Base-by-base conservation (phyloP, 441 rosid genomes). In the Biscutella laevigata region DNA sequence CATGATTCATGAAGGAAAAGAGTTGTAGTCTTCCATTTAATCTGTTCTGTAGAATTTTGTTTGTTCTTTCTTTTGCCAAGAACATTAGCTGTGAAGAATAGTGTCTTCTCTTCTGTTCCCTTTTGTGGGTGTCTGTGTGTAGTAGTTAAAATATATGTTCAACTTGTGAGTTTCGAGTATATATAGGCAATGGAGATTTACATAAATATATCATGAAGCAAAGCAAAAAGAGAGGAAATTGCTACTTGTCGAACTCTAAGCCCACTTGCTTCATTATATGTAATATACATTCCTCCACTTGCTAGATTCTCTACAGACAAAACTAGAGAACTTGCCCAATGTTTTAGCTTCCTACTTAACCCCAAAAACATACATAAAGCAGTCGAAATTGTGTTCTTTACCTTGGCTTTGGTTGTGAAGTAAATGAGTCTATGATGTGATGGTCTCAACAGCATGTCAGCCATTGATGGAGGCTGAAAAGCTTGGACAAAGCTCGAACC, bases 391-490 rank as follows among this genome's bases (percentile, higher is more conserved):
- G 1, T 4, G 19, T 7, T 24, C 34, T 27, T 82, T 74, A 87
- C 83, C 89, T 78, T 27, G 86, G 80, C 40, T 64, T 81, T 10
- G 81, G 91, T 47, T 81, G 88, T 10, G 85, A 72, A 35, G 75
- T 68, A 16, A 37, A 74, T 14, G 32, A 76, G 83, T 69, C 80
- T 73, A 47, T 82, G 86, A 34, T 80, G 51, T 7, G 88, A 67
- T 34, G 94, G 95, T 70, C 83, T 79, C 10, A 82, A 71, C 12
- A 89, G 77, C 95, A 89, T 86, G 77, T 86, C 81, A 5, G 80
- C 66, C 97, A 89, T 89, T 2, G 82, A 82, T 7, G 89, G 97
- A 14, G 95, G 84, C 63, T 82, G 94, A 50, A 84, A 84, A 8
- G 91, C 68, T 48, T 81, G 91, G 45, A 79, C 68, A 24, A 86